Conservation (phyloP, 2,329 filamentous ascomycete species). For the Stagonosporopsis rhizophila region DNA sequence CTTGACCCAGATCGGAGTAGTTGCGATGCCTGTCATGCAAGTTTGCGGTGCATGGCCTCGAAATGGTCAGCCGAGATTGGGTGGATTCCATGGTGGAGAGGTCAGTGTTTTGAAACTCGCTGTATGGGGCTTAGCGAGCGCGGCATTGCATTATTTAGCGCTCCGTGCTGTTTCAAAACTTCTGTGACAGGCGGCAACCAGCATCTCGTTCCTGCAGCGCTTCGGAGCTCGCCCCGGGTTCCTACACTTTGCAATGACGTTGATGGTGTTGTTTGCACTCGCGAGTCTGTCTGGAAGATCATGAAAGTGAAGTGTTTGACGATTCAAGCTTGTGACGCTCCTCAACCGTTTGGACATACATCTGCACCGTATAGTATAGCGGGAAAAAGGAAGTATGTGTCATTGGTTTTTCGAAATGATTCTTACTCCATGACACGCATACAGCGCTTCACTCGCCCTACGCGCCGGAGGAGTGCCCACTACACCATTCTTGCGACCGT, state of each 20-base stretch:
- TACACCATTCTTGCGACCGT: conserved; percentile 8
- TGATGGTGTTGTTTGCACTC: neutral
- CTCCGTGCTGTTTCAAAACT: conserved; percentile 34
- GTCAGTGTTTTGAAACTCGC: conserved; percentile 32
- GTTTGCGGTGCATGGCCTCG: conserved; percentile 11
- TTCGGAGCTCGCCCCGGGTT: neutral
- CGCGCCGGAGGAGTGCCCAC: neutral
- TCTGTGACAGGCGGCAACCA: conserved; percentile 24
- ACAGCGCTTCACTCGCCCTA: conserved; percentile 2
- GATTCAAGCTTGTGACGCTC: neutral
- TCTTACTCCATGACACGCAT: conserved; percentile 7
- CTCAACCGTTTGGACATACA: neutral
- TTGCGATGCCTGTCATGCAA: conserved; percentile 23
- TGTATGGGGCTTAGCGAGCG: conserved; percentile 25
- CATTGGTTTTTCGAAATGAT: neutral
- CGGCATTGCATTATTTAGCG: conserved; percentile 23
- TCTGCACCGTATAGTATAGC: neutral
- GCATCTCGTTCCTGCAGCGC: conserved; percentile 20
- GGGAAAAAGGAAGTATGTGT: neutral
- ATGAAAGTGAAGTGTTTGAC: neutral
- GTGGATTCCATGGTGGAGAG: conserved; percentile 27
- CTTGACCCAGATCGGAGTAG: conserved; percentile 18
- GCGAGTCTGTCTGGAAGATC: neutral
- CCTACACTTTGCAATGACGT: conserved; percentile 3
- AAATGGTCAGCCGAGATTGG: conserved; percentile 30